Evolutionary conservation across 1,284 basidiomycete species (phyloP), one percentile per base, ranked within the genome.

Genomic region (Chalciporus sp.): DNA sequence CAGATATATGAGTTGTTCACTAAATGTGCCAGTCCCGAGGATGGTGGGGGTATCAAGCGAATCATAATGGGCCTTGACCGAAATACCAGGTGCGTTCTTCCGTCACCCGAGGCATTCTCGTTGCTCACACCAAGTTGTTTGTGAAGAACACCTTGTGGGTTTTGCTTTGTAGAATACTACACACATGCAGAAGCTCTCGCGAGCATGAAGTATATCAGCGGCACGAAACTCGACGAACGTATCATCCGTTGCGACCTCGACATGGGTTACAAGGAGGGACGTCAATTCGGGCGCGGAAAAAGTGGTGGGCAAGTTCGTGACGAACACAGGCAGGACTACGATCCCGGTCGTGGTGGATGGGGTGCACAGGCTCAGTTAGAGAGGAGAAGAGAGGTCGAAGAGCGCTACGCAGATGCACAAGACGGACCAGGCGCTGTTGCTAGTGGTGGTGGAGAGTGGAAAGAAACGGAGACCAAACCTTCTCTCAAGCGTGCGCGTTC

Each of bases 21-120:
- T 54, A 93, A 94, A 76, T 97, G 95, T 63, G 86, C 94, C 40
- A 89, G 83, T 60, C 85, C 92, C 1, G 91, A 94, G 61, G 89
- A 94, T 58, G 95, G 95, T 41, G 95, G 95, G 35, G 95, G 95
- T 29, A 95, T 99, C 62, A 98, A 98, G 72, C 87, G 96, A 60
- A 97, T 99, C 62, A 99, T 99, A 66, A 99, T 99, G 97, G 97
- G 97, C 26, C 81, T 99, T 37, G 97, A 99, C 76, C 81, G 97
- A 54, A 94, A 98, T 70, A 92, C 90, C 46, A 90, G 95, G 92
- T 90, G 52, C 44, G 80, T 66, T 20, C 42, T 42, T 16, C 42
- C 39, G 53, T 43, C 20, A 42, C 45, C 47, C 16, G 27, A 57
- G 43, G 40, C 19, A 17, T 29, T 47, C 29, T 4, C 42, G 45